phyloP scores from a whole-genome alignment of 441 rosid species.

The Manihot esculenta region DNA sequence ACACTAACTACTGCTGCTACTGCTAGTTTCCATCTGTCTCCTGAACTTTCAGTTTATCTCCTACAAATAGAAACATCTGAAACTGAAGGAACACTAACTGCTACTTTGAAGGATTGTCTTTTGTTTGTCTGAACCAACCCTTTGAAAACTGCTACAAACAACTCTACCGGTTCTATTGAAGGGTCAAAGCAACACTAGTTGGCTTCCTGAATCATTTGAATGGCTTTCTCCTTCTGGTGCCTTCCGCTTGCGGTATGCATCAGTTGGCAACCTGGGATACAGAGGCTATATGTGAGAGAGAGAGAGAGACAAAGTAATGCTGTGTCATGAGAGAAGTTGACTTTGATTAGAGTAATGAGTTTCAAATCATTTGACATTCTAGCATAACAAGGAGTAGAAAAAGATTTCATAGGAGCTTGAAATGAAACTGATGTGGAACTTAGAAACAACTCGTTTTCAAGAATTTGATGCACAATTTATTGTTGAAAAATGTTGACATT shows the following conservation, averaged over 20 bases:
- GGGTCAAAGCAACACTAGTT: conserved; percentile 31
- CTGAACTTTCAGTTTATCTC: conserved; percentile 5
- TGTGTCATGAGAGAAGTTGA: too few relatives aligned
- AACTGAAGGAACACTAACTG: conserved; percentile 5
- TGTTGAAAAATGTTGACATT: too few relatives aligned
- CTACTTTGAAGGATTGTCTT: conserved; percentile 2
- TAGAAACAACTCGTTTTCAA: too few relatives aligned
- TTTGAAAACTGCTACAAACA: conserved; percentile 25
- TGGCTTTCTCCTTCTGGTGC: conserved; percentile 47
- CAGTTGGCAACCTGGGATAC: conserved; percentile 58
- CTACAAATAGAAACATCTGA: conserved; percentile 27
- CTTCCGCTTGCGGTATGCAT: conserved; percentile 48
- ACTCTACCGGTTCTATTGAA: conserved; percentile 28
- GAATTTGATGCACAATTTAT: too few relatives aligned
- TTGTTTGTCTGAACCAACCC: conserved; percentile 13
- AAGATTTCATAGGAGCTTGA: neutral
- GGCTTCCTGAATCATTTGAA: conserved; percentile 47
- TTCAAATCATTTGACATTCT: neutral
- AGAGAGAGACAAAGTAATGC: neutral
- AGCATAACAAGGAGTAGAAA: neutral
- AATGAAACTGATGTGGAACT: too few relatives aligned
- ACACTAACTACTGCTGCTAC: too few relatives aligned
- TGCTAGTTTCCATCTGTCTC: conserved; percentile 19
- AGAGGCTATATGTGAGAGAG: conserved; percentile 9
- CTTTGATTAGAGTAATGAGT: neutral